Evolutionary conservation across 495 filamentous ascomycete species (phyloP).

Genomic region (Aspergillus wentii): DNA sequence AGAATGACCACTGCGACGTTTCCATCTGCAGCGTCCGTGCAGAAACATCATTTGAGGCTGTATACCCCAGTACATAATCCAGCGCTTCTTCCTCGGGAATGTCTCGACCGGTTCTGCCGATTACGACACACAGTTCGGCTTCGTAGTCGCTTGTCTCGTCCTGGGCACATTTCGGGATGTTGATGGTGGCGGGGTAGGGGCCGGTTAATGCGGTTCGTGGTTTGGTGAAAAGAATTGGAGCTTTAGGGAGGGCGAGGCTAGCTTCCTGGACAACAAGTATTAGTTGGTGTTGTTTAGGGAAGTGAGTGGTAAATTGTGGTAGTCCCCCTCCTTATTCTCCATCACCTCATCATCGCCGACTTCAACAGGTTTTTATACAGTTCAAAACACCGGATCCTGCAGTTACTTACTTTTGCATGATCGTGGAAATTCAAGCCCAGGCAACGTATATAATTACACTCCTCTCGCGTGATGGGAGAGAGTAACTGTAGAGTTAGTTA

Average conservation of each 20-base stretch:
- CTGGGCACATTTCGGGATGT: conserved; percentile 38
- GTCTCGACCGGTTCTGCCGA: conserved; percentile 34
- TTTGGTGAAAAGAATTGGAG: conserved; percentile 43
- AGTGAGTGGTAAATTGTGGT: too few species aligned
- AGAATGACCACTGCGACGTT: conserved; percentile 37
- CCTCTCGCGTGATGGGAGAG: conserved; percentile 24
- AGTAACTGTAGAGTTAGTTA: conserved; percentile 16
- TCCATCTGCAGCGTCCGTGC: conserved; percentile 29
- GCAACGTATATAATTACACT: conserved; percentile 36
- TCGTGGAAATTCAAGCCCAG: conserved; percentile 43
- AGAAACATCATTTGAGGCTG: conserved; percentile 34
- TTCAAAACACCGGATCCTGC: background rate
- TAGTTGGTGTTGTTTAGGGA: background rate
- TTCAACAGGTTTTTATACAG: too few species aligned
- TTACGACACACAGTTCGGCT: conserved; percentile 37
- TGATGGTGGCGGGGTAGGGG: conserved; percentile 36
- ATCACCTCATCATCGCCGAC: too few species aligned
- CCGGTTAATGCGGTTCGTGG: conserved; percentile 37
- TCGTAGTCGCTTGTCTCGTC: conserved; percentile 46
- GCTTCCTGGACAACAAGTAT: conserved; percentile 29
- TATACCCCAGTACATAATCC: conserved; percentile 40
- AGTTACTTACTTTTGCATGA: conserved; percentile 25
- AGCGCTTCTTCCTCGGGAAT: conserved; percentile 34
- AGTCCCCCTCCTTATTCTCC: too few species aligned
- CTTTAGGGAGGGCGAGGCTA: conserved; percentile 31